Evolutionary conservation across 2,329 filamentous ascomycete species (phyloP), one percentile per base, ranked within the genome.

Genomic region (Aspergillus fumigatus): DNA sequence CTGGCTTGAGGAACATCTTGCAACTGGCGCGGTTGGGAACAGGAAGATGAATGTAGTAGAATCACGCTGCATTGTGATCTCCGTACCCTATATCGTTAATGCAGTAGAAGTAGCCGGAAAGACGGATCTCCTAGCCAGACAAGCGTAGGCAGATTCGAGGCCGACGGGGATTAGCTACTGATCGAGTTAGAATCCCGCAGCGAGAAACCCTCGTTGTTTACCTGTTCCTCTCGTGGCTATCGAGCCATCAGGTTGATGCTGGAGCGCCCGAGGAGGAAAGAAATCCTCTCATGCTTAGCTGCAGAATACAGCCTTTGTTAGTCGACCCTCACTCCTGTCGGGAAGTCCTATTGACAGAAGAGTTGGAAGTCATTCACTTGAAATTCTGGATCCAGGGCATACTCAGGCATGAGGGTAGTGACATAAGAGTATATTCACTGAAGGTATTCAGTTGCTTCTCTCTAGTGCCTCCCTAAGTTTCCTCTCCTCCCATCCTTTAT

Each of bases 51-150:
- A 14, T 7, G 5, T 43, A 67, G 65, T 68, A 45, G 63, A 67
- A 49, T 70, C 1, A 65, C 66, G 64, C 53, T 70, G 26, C 68
- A 70, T 40, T 67, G 69, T 41, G 56, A 67, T 47, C 60, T 70
- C 7, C 60, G 67, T 41, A 69, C 69, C 29, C 48, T 71, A n/a
- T 23, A 60, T 70, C 51, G 57, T 67, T 17, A 64, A 71, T 35
- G 65, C 62, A 1, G 48, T 71, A 67, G 69, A 51, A 64, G n/a
- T 60, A 2, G 63, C 67, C 0, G 56, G 63, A 8, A 66, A 67
- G 3, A 48, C 53, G 21, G 69, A 69, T 57, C 56, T 70, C 25
- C 54, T 71, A 58, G 59, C 9, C 50, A 66, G 29, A 50, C 69
- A 29, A 54, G 52, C 19, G 60, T 66, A 5, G 56, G 60, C 21